Conservation (phyloP, 1,284 basidiomycete species). For the Vanrija humicola region DNA sequence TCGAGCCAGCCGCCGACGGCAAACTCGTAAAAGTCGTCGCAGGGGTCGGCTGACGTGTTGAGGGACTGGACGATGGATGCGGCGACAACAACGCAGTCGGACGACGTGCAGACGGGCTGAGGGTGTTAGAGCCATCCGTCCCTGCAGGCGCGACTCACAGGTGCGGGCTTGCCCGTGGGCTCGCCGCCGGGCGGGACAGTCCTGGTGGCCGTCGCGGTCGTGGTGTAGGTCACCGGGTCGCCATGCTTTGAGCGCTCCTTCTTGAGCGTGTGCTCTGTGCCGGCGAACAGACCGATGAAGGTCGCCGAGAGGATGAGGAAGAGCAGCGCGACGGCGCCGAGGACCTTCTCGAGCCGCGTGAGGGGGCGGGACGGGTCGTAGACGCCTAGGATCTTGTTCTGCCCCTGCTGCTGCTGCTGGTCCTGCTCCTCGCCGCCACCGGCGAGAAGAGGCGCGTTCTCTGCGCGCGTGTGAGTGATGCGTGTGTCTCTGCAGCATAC, state of each 20-base stretch:
- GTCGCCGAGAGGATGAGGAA: slow-evolving; percentile 76
- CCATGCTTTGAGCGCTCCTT: slow-evolving; percentile 48
- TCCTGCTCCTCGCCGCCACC: slow-evolving; percentile 12
- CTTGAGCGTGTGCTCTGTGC: slow-evolving; percentile 71
- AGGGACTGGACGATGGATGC: slow-evolving; percentile 75
- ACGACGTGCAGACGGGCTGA: slow-evolving; percentile 66
- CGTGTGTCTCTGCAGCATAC: slow-evolving; percentile 19
- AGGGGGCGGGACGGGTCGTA: slow-evolving; percentile 57
- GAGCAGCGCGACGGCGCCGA: slow-evolving; percentile 68
- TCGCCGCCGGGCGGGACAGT: slow-evolving; percentile 6
- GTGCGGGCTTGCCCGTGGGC: slow-evolving; percentile 39
- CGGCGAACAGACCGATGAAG: slow-evolving; percentile 89
- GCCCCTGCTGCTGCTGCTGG: background rate
- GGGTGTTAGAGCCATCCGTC: slow-evolving; percentile 2
- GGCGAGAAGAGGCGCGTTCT: slow-evolving; percentile 48
- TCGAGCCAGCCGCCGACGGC: slow-evolving; percentile 77
- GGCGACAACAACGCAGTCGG: slow-evolving; percentile 78
- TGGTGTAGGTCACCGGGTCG: slow-evolving; percentile 8
- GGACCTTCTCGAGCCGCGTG: slow-evolving; percentile 76
- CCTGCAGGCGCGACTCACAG: slow-evolving; percentile 14
- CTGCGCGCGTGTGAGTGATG: slow-evolving; percentile 22
- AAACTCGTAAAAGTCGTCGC: slow-evolving; percentile 92
- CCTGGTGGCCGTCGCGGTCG: slow-evolving; percentile 26
- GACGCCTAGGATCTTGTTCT: slow-evolving; percentile 21
- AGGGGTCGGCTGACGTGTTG: slow-evolving; percentile 81